A percentile compares a stretch with the other conserved stretches of the same genome.
Conservation (phyloP, 2,329 filamentous ascomycete genomes). For the Clonostachys chloroleuca region DNA sequence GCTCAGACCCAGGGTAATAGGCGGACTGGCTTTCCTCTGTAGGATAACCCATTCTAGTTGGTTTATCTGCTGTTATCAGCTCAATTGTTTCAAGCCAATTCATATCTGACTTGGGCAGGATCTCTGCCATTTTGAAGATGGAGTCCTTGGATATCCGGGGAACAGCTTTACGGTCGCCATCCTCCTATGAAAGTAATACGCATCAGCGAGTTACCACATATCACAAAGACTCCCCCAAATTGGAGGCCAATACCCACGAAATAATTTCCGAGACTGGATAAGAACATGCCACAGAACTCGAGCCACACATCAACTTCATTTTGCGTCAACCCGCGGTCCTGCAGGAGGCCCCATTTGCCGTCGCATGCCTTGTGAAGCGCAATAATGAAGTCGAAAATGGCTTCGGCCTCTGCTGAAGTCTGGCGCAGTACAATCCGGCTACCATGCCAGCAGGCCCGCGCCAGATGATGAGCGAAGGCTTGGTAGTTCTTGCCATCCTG, state of each 20-base stretch:
- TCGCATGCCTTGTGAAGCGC: slow-evolving; percentile 40
- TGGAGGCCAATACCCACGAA: slow-evolving; percentile 24
- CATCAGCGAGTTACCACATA: too few species aligned
- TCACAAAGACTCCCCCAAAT: too few species aligned
- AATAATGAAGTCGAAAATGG: slow-evolving; percentile 56
- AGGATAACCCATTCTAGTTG: slow-evolving; percentile 52
- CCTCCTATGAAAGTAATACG: slow-evolving; percentile 21
- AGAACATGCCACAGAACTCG: slow-evolving; percentile 50
- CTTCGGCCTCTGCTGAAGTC: slow-evolving; percentile 51
- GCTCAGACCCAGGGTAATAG: slow-evolving; percentile 46
- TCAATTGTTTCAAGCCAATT: slow-evolving; percentile 30
- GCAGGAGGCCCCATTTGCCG: slow-evolving; percentile 45
- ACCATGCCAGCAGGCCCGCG: slow-evolving; percentile 45
- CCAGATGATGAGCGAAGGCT: slow-evolving; percentile 60
- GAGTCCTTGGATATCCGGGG: slow-evolving; percentile 36
- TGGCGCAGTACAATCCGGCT: slow-evolving; percentile 51
- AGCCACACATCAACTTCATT: slow-evolving; percentile 43
- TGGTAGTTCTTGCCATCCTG: too few species aligned
- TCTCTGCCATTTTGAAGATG: slow-evolving; percentile 35
- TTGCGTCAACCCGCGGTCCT: slow-evolving; percentile 27
- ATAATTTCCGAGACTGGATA: slow-evolving; percentile 57
- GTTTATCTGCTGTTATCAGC: slow-evolving; percentile 40
- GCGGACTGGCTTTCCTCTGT: slow-evolving; percentile 43
- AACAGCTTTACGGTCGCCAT: slow-evolving; percentile 56
- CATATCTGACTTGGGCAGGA: slow-evolving; percentile 9